Conservation (phyloP, 2,329 filamentous ascomycete genomes). For the Xylaria sp. region DNA sequence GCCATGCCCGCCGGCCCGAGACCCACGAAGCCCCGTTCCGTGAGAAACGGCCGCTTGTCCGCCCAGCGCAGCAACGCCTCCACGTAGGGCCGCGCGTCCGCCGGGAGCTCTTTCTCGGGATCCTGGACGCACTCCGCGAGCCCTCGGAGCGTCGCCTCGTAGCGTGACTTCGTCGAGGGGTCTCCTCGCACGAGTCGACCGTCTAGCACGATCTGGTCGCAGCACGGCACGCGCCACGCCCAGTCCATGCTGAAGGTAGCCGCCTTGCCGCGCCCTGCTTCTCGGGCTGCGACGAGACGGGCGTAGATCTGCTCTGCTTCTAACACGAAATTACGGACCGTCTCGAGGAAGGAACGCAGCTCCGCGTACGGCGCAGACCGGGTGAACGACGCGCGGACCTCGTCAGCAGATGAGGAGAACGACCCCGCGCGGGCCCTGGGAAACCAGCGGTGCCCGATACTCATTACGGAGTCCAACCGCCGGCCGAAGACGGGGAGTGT, state of each 20-base stretch:
- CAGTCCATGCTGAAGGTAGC: not conserved
- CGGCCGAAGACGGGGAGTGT: constrained; percentile 5
- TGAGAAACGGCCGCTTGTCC: constrained; percentile 15
- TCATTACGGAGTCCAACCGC: not conserved
- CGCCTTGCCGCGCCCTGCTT: too few species aligned
- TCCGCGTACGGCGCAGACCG: constrained; percentile 5
- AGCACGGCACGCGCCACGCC: constrained; percentile 19
- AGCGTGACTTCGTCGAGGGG: not conserved
- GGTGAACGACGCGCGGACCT: not conserved
- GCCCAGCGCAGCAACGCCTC: constrained; percentile 18
- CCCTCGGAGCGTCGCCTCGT: not conserved
- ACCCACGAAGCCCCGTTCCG: constrained; percentile 12
- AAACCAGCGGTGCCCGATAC: constrained; percentile 8
- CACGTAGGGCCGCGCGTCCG: constrained; percentile 6
- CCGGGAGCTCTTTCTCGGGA: not conserved
- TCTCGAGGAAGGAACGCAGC: constrained; percentile 6
- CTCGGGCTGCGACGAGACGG: not conserved
- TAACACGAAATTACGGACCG: not conserved
- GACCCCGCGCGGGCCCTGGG: not conserved
- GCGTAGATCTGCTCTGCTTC: not conserved
- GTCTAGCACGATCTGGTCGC: constrained; percentile 15
- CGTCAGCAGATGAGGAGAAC: not conserved
- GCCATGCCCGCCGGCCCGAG: not conserved
- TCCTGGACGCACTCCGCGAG: not conserved
- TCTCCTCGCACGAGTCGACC: constrained; percentile 4